Evolutionary conservation across 345 rosid species (phyloP).

Genomic region (Turritis glabra): DNA sequence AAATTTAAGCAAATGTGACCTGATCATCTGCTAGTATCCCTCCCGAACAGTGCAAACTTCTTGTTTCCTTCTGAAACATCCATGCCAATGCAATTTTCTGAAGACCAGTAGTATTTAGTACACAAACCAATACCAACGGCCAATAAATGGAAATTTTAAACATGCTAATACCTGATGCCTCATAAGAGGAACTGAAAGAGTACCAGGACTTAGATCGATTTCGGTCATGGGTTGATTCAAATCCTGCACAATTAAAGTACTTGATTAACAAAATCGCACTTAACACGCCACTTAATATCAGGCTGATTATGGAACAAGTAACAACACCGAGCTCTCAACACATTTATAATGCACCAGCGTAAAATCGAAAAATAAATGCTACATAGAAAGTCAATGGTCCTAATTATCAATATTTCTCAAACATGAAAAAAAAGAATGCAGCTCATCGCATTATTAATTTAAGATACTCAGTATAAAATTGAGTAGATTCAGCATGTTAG

Average conservation of each 20-base stretch:
- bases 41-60: constrained; percentile 76
- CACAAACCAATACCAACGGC: constrained; percentile 21
- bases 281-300: constrained; percentile 1
- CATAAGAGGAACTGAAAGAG: constrained; percentile 77
- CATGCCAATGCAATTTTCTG: constrained; percentile 98
- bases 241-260: constrained; percentile 51
- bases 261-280: constrained; percentile 2
- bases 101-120: constrained; percentile 26
- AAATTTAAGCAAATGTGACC: constrained; percentile 45
- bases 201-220: constrained; percentile 65
- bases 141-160: constrained; percentile 22
- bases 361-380: background rate
- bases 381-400: background rate
- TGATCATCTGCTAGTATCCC: constrained; percentile 99
- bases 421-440: constrained; percentile 16
- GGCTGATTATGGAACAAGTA: constrained; percentile 1
- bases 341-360: constrained; percentile 2
- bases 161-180: constrained; percentile 85
- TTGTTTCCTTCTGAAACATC: constrained; percentile 95
- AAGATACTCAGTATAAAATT: constrained; percentile 6
- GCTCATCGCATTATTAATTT: background rate
- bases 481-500: constrained; percentile 4
- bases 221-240: constrained; percentile 82
- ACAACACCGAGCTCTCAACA: constrained; percentile 14
- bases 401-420: background rate